Percentiles rank a stretch among this genome's conserved stretches.
phyloP scores from a whole-genome alignment of 225 moss, liverwort and hornwort species.

The Anthoceros angustus region DNA sequence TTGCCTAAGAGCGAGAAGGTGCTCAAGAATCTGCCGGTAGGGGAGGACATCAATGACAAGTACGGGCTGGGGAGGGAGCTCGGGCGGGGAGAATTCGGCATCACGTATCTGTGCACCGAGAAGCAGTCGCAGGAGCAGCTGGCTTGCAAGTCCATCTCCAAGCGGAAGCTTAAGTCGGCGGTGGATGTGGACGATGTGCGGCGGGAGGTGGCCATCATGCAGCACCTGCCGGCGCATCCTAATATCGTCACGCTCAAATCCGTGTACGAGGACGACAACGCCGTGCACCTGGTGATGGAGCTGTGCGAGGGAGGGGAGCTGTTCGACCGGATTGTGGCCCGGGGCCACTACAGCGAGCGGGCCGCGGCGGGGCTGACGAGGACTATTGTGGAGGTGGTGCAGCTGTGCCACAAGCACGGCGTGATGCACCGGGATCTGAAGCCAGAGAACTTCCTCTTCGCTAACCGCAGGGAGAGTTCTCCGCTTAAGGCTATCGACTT shows the following conservation, averaged over 20 bases:
- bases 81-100: conserved; percentile 5
- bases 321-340: conserved; percentile 4
- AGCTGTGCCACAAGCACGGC: conserved; percentile 5
- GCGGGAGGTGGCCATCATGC: conserved; percentile 9
- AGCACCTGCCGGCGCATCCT: conserved; percentile 8
- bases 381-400: conserved; percentile 7
- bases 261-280: conserved; percentile 1
- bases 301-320: conserved; percentile 9
- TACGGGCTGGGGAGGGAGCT: conserved; percentile 6
- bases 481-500: conserved; percentile 7
- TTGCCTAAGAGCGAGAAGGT: background rate
- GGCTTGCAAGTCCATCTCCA: conserved; percentile 9
- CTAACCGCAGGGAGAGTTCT: conserved; percentile 1
- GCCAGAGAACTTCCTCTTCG: conserved; percentile 8
- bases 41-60: background rate
- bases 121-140: background rate
- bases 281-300: conserved; percentile 10
- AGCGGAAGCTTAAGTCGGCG: conserved; percentile 6
- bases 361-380: conserved; percentile 3
- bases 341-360: conserved; percentile 7
- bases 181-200: conserved; percentile 11
- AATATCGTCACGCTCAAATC: conserved; percentile 6
- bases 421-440: conserved; percentile 10
- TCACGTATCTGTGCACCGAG: conserved; percentile 6
- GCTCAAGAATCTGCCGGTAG: background rate